Conservation (phyloP, 495 filamentous ascomycete genomes). For the Oidiodendron maius region DNA sequence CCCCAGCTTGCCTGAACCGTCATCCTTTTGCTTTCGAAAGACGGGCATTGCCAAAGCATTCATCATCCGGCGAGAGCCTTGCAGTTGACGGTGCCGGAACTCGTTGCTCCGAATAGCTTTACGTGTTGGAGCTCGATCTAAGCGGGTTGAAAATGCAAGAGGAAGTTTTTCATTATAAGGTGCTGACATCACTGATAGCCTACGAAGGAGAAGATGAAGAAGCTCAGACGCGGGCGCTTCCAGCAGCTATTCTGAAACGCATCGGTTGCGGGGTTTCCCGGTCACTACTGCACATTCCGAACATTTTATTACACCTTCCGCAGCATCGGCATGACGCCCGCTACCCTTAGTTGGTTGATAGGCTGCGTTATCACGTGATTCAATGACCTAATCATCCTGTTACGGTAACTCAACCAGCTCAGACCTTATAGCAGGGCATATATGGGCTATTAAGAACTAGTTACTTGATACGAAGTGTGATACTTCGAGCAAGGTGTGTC, state of each 20-base stretch:
- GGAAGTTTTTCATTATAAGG: slow-evolving; percentile 9
- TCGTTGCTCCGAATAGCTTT: slow-evolving; percentile 11
- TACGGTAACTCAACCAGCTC: no score
- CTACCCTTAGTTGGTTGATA: no score
- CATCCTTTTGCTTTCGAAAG: slow-evolving; percentile 14
- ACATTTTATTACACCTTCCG: no score
- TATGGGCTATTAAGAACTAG: no score
- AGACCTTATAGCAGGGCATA: no score
- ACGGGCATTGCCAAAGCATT: slow-evolving; percentile 11
- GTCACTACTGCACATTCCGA: no score
- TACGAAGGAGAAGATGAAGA: slow-evolving; percentile 2
- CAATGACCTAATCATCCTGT: no score
- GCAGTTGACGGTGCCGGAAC: slow-evolving; percentile 4
- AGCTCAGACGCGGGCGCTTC: slow-evolving; percentile 1
- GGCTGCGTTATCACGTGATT: no score
- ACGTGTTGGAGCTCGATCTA: slow-evolving; percentile 7
- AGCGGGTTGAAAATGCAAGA: slow-evolving; percentile 10
- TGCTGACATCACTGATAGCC: slow-evolving; percentile 7
- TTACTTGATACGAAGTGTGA: no score
- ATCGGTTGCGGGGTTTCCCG: background rate
- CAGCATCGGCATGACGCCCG: no score
- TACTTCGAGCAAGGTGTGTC: no score
- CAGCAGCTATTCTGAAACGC: background rate
- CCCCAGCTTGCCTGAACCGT: slow-evolving; percentile 11
- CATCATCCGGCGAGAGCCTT: slow-evolving; percentile 8